Evolutionary conservation across 768 basidiomycete species (phyloP).

Genomic region (Cystobasidium onofrii): DNA sequence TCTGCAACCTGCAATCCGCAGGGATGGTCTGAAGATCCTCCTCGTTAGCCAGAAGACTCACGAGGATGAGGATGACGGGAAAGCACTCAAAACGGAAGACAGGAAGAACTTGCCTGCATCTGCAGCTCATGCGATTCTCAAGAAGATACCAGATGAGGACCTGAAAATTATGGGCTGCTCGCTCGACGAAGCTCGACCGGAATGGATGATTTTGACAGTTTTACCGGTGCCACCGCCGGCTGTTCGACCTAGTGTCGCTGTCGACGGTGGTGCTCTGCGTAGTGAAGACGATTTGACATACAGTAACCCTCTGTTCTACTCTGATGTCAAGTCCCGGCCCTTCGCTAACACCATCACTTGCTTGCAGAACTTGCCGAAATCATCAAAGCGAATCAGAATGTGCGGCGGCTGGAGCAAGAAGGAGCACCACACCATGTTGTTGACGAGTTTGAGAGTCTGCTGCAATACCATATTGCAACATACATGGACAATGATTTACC

Average conservation of each 20-base stretch:
- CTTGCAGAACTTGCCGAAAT: conserved; percentile 70
- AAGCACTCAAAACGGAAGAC: conserved; percentile 42
- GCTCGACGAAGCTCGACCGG: conserved; percentile 89
- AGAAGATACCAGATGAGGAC: conserved; percentile 87
- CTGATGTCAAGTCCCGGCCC: background rate
- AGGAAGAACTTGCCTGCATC: conserved; percentile 57
- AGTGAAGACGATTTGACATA: conserved; percentile 98
- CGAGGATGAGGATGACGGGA: conserved; percentile 52
- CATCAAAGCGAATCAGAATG: conserved; percentile 86
- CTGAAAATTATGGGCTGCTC: conserved; percentile 82
- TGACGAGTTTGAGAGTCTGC: conserved; percentile 84
- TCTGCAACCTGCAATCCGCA: conserved; percentile 75
- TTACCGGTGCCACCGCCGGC: conserved; percentile 96
- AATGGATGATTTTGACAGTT: conserved; percentile 99
- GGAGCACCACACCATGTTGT: conserved; percentile 94
- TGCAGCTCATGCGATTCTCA: conserved; percentile 87
- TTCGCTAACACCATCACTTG: background rate
- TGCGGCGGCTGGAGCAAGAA: conserved; percentile 86
- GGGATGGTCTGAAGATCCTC: conserved; percentile 90
- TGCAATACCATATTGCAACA: conserved; percentile 92
- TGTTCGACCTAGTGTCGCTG: conserved; percentile 93
- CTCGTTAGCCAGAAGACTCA: conserved; percentile 89
- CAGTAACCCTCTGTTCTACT: conserved; percentile 45
- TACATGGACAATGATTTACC: conserved; percentile 99
- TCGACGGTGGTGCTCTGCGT: conserved; percentile 91